phyloP scores from a whole-genome alignment of 352 stramenopile genomes.

The Phytophthora hybrid region DNA sequence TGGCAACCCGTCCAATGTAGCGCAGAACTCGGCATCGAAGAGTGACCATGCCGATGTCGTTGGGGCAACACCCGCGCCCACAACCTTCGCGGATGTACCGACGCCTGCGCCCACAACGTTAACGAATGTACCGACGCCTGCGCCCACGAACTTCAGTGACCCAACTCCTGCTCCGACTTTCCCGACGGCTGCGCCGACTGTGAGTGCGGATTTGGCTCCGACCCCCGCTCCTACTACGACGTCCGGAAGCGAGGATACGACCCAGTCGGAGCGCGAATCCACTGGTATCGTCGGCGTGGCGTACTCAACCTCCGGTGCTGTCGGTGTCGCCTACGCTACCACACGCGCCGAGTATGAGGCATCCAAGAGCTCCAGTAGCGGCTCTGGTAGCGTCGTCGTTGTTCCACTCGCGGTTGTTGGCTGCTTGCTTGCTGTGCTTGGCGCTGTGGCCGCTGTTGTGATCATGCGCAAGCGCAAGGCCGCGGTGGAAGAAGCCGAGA shows the following conservation, averaged over 20 bases:
- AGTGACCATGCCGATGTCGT: constrained; percentile 10
- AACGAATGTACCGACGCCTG: constrained; percentile 17
- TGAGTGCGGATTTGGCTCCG: constrained; percentile 14
- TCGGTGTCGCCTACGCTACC: constrained; percentile 41
- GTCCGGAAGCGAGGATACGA: constrained; percentile 6
- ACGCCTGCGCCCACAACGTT: constrained; percentile 34
- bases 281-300: constrained; percentile 20
- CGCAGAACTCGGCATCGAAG: constrained; percentile 27
- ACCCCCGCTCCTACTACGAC: constrained; percentile 27
- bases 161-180: constrained; percentile 26
- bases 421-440: constrained; percentile 54
- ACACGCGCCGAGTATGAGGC: constrained; percentile 41
- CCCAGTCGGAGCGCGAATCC: constrained; percentile 10
- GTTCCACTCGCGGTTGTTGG: constrained; percentile 41
- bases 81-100: constrained; percentile 13
- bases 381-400: constrained; percentile 22
- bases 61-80: constrained; percentile 19
- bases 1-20: constrained; percentile 21
- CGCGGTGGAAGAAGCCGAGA: constrained; percentile 22
- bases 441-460: constrained; percentile 47
- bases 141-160: constrained; percentile 31
- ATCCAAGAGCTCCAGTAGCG: constrained; percentile 18
- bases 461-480: constrained; percentile 52
- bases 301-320: constrained; percentile 24
- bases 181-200: constrained; percentile 32